Evolutionary conservation across 1,284 basidiomycete species (phyloP), one percentile per base, ranked within the genome.

Genomic region (Puccinia novopanici): DNA sequence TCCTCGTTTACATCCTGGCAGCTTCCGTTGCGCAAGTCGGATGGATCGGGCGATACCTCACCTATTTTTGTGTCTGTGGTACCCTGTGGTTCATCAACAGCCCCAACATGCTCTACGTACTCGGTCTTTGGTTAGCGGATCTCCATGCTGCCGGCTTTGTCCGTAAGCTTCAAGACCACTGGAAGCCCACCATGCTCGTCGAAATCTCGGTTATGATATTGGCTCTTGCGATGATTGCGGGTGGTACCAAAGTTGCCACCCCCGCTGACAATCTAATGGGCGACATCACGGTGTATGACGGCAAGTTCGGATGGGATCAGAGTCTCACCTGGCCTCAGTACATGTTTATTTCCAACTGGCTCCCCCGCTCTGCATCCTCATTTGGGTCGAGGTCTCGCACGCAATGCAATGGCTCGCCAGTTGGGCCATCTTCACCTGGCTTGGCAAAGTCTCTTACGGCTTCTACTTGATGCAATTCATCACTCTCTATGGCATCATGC

Each of bases 381-480:
- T 84, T 80, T 87, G 86, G 86, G 83, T 86, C 80, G 86, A 87
- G 82, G 82, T 87, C 82, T 85, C 84, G 30, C 85, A 85, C 75
- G 85, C 85, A 40, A 84, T 87, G 83, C 86, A 87, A 81, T 87
- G 86, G 86, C 84, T 87, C 70, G 82, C 85, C 55, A 84, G 83
- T 27, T 86, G 86, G 85, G 82, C 82, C 37, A 68, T 86, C 59
- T 86, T 87, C 82, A 84, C 84, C 83, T 86, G 85, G 84, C 82
- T 87, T 68, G 86, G 86, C 63, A 86, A 86, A 74, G 84, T 86
- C 37, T 86, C 86, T 52, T 86, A 86, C 82, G 86, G 86, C 13
- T 87, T 87, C 84, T 87, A 87, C 83, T 84, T 87, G 52, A 86
- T 86, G 83, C 86, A 87, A 83, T 86, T 86, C 85, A 84, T 86